phyloP scores from a whole-genome alignment of 805 yeast species.

The Barnettozyma sucrosica region DNA sequence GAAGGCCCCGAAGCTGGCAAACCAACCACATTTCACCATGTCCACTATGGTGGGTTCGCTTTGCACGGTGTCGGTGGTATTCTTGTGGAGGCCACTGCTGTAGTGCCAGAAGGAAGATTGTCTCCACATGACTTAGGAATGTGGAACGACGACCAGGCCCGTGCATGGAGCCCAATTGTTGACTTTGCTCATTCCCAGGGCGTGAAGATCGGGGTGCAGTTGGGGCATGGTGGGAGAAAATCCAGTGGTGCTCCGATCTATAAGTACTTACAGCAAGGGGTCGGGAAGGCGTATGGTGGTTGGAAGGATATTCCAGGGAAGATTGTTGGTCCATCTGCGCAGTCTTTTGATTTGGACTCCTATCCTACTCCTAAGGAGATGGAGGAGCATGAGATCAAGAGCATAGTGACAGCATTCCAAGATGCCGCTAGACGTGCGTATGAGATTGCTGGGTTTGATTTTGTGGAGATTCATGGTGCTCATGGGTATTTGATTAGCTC shows the following conservation, averaged over 20 bases:
- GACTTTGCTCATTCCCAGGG: constrained; percentile 42
- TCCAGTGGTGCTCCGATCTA: constrained; percentile 31
- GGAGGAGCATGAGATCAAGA: constrained; percentile 35
- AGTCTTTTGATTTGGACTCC: constrained; percentile 21
- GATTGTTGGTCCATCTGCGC: constrained; percentile 42
- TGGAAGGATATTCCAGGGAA: constrained; percentile 33
- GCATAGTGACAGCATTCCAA: constrained; percentile 37
- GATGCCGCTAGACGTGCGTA: constrained; percentile 45
- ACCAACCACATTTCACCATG: constrained; percentile 41
- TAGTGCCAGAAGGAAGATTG: constrained; percentile 35
- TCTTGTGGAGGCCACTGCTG: constrained; percentile 41
- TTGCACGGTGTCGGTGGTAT: constrained; percentile 45
- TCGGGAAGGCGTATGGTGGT: constrained; percentile 33
- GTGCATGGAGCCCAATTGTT: constrained; percentile 33
- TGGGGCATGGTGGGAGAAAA: constrained; percentile 53
- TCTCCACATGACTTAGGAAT: constrained; percentile 45
- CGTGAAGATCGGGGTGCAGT: constrained; percentile 44
- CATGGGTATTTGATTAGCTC: constrained; percentile 52
- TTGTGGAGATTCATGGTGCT: constrained; percentile 54
- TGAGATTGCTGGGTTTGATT: constrained; percentile 48
- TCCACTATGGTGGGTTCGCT: constrained; percentile 44
- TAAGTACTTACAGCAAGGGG: constrained; percentile 28
- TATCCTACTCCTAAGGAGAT: constrained; percentile 36
- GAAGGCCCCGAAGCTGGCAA: constrained; percentile 28
- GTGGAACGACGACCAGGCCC: constrained; percentile 45